A percentile compares a stretch with the other conserved stretches of the same genome.
phyloP scores from a whole-genome alignment of 257 asterid species.

The Penstemon davidsonii region DNA sequence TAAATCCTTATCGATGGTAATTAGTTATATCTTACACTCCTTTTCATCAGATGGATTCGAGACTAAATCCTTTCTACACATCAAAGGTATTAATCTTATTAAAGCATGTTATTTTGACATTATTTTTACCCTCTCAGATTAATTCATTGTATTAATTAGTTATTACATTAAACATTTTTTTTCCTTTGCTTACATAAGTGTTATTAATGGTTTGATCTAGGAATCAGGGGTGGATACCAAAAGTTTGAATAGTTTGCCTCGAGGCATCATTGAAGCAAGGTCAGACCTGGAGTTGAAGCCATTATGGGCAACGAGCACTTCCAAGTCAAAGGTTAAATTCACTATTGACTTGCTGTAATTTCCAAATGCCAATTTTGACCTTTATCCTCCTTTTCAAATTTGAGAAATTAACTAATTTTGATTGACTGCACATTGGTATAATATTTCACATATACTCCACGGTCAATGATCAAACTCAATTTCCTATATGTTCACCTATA shows the following conservation, averaged over 20 bases:
- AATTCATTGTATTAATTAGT: background rate
- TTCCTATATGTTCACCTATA: constrained; percentile 16
- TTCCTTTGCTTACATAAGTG: constrained; percentile 21
- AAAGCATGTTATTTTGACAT: constrained; percentile 1
- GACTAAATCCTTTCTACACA: constrained; percentile 48
- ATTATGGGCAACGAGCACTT: constrained; percentile 67
- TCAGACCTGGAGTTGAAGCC: constrained; percentile 90
- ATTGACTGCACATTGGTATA: constrained; percentile 9
- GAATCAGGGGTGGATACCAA: constrained; percentile 43
- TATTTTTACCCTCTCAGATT: constrained; percentile 8
- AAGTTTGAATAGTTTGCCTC: constrained; percentile 65
- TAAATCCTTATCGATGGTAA: constrained; percentile 16
- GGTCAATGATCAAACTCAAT: background rate
- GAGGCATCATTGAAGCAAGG: constrained; percentile 62
- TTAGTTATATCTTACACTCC: constrained; percentile 25
- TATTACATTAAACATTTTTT: constrained; percentile 5
- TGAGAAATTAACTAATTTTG: constrained; percentile 8
- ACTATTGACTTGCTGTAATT: constrained; percentile 1
- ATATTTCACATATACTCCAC: constrained; percentile 12
- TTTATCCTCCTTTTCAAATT: background rate
- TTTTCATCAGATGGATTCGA: constrained; percentile 62
- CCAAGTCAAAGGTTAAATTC: constrained; percentile 54
- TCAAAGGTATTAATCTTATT: constrained; percentile 43
- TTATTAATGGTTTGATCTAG: constrained; percentile 37
- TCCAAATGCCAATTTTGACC: constrained; percentile 15